These are phyloP conservation scores for Cladobotryum mycophilum DNA, from an alignment of 2,329 filamentous ascomycete species.

Conservation along the genomic window DNA sequence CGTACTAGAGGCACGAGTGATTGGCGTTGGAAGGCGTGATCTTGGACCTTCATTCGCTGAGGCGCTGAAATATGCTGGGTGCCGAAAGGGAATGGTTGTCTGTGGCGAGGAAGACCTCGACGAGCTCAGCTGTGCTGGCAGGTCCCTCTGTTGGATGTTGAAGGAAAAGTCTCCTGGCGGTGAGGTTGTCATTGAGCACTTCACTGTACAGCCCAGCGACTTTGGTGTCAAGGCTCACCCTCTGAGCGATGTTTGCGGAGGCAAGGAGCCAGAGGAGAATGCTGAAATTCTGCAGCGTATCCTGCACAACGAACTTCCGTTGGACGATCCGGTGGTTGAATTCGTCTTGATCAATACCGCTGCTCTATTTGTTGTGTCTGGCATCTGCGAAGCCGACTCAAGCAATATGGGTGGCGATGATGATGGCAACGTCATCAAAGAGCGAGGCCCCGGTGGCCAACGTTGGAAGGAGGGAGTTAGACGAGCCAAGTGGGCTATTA, in stretches of 20 bases:
- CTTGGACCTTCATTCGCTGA: constrained; percentile 87
- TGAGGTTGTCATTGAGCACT: constrained; percentile 60
- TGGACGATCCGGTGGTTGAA: constrained; percentile 78
- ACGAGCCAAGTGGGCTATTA: constrained; percentile 79
- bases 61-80: constrained; percentile 68
- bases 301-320: constrained; percentile 63
- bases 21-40: constrained; percentile 86
- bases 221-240: constrained; percentile 76
- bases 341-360: constrained; percentile 95
- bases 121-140: constrained; percentile 86
- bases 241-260: constrained; percentile 71
- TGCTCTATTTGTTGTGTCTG: constrained; percentile 76
- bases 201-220: constrained; percentile 73
- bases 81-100: constrained; percentile 79
- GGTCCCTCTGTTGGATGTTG: constrained; percentile 83
- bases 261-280: constrained; percentile 81
- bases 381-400: constrained; percentile 75
- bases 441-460: constrained; percentile 76
- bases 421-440: constrained; percentile 71
- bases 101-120: constrained; percentile 94
- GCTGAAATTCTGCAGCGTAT: constrained; percentile 76
- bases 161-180: constrained; percentile 38
- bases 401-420: constrained; percentile 76
- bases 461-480: constrained; percentile 94
- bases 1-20: constrained; percentile 76